phyloP scores from a whole-genome alignment of 2,329 filamentous ascomycete genomes.

The Emergomyces pasteurianus region DNA sequence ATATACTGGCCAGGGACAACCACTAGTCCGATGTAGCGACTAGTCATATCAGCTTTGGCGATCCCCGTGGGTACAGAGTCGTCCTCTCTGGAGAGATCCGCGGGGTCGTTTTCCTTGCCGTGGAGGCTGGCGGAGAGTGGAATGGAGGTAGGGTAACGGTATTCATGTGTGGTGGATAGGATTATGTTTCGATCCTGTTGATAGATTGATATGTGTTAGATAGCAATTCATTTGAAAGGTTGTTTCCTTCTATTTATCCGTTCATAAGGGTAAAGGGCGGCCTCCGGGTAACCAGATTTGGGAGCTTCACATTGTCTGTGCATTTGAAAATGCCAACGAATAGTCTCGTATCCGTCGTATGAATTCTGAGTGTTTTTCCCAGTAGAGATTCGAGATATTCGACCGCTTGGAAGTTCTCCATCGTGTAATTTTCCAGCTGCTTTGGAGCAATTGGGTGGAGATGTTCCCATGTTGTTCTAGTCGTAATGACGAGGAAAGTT shows the following conservation, averaged over 20 bases:
- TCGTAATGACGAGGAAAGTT: neutral
- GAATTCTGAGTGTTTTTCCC: conserved; percentile 66
- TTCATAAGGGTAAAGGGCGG: neutral
- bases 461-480: neutral
- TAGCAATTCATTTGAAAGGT: neutral
- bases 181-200: conserved; percentile 75
- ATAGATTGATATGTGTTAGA: neutral
- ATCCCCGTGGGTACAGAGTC: conserved; percentile 17
- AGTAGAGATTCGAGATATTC: conserved; percentile 47
- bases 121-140: conserved; percentile 30
- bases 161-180: conserved; percentile 76
- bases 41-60: conserved; percentile 60
- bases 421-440: conserved; percentile 7
- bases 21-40: conserved; percentile 76
- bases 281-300: neutral
- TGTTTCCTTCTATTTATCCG: neutral
- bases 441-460: neutral
- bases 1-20: conserved; percentile 83
- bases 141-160: conserved; percentile 55
- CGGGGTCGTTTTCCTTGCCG: conserved; percentile 28
- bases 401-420: conserved; percentile 27
- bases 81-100: conserved; percentile 19
- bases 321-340: conserved; percentile 91
- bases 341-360: conserved; percentile 71
- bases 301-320: conserved; percentile 64